Evolutionary conservation across 495 filamentous ascomycete genomes (phyloP).

Genomic region (Penicillium atrosanguineum): DNA sequence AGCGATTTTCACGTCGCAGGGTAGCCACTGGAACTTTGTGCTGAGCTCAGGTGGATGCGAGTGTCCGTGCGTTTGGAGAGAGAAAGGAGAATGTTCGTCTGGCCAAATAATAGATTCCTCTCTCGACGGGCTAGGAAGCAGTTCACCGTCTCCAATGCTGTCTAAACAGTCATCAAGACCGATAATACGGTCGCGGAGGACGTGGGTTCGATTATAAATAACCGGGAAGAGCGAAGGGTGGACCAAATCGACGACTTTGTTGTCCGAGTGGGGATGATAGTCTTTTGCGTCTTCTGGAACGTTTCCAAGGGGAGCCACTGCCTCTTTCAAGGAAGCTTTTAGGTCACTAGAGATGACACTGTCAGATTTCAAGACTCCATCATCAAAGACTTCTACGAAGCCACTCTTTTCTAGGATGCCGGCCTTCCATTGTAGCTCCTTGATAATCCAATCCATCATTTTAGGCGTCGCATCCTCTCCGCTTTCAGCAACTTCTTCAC

Average conservation of each 20-base stretch:
- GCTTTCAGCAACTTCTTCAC: constrained; percentile 26
- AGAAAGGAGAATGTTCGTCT: too few species aligned
- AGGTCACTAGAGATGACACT: constrained; percentile 27
- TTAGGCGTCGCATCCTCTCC: constrained; percentile 34
- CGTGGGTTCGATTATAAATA: constrained; percentile 49
- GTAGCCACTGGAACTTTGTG: constrained; percentile 57
- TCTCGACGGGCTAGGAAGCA: constrained; percentile 12
- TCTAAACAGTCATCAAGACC: constrained; percentile 40
- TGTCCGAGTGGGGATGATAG: constrained; percentile 56
- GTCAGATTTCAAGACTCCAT: constrained; percentile 38
- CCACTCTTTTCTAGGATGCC: constrained; percentile 27
- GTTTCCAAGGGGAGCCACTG: constrained; percentile 38
- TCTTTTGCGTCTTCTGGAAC: constrained; percentile 49
- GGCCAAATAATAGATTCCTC: too few species aligned
- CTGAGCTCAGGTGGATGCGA: constrained; percentile 11
- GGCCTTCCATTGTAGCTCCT: constrained; percentile 50
- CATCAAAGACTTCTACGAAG: constrained; percentile 27
- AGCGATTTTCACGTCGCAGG: constrained; percentile 49
- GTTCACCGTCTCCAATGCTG: constrained; percentile 40
- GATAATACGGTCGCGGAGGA: constrained; percentile 38
- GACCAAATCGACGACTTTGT: constrained; percentile 57
- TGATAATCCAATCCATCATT: constrained; percentile 53
- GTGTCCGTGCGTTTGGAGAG: too few species aligned
- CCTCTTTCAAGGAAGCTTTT: constrained; percentile 21
- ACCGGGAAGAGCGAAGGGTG: constrained; percentile 62